Conservation (phyloP, 1,284 basidiomycete genomes). For the Psilocybe mexicana region DNA sequence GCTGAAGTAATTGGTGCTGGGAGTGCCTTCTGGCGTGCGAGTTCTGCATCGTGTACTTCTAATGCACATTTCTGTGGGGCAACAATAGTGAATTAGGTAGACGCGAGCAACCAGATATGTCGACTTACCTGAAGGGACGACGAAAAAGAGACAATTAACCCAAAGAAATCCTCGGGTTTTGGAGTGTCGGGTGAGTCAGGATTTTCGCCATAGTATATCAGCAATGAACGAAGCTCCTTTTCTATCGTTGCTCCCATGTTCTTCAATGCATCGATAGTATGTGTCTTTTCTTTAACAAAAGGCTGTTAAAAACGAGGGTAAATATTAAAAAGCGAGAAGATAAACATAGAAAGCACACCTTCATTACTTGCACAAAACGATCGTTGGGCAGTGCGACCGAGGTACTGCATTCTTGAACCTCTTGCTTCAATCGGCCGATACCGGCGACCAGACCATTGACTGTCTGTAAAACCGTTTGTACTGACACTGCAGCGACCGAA, state of each 20-base stretch:
- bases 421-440: conserved; percentile 55
- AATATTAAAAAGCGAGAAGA: no score
- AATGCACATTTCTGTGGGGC: conserved; percentile 68
- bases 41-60: conserved; percentile 62
- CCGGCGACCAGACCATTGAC: conserved; percentile 62
- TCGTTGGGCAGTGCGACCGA: conserved; percentile 46
- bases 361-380: conserved; percentile 66
- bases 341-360: conserved; percentile 39
- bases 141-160: conserved; percentile 71
- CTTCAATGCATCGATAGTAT: conserved; percentile 62
- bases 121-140: conserved; percentile 62
- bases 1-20: conserved; percentile 24
- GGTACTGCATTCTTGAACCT: conserved; percentile 49
- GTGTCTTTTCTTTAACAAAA: conserved; percentile 53
- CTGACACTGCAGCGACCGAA: conserved; percentile 54
- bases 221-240: conserved; percentile 56
- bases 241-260: conserved; percentile 62
- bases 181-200: conserved; percentile 58
- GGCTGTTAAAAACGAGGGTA: conserved; percentile 36
- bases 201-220: conserved; percentile 75
- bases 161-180: conserved; percentile 82
- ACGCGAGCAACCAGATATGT: background rate
- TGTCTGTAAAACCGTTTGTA: conserved; percentile 60
- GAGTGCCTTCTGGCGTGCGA: conserved; percentile 30
- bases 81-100: background rate